These are phyloP conservation scores for Phaeosphaeria sp. DNA, from an alignment of 2,329 filamentous ascomycete species.

Conservation along the genomic window DNA sequence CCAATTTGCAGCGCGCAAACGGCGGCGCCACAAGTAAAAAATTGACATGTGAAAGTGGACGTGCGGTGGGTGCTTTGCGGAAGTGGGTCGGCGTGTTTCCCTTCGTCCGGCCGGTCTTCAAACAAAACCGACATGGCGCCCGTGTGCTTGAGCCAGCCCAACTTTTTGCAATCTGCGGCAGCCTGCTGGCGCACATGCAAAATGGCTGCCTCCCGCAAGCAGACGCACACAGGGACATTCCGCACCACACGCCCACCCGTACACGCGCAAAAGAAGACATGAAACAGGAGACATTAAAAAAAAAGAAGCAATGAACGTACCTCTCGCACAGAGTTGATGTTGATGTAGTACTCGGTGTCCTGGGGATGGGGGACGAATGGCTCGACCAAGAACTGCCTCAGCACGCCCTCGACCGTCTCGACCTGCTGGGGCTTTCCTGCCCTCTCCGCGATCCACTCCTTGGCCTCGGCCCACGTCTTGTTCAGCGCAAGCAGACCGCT, in stretches of 20 bases:
- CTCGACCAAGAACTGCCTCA: constrained; percentile 97
- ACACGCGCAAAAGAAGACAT: not conserved
- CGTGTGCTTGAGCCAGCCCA: constrained; percentile 23
- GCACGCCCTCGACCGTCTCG: constrained; percentile 84
- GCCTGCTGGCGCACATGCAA: constrained; percentile 7
- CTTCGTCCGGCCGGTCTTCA: constrained; percentile 47
- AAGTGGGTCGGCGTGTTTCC: constrained; percentile 48
- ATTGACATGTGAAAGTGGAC: constrained; percentile 46
- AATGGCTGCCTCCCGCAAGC: constrained; percentile 16
- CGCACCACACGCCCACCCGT: not conserved
- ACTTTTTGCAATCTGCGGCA: constrained; percentile 21
- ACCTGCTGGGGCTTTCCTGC: constrained; percentile 93
- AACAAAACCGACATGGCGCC: constrained; percentile 45
- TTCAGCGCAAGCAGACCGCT: constrained; percentile 94
- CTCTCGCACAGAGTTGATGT: constrained; percentile 99
- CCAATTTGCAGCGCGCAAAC: constrained; percentile 19
- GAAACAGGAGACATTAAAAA: not conserved
- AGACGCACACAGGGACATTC: not conserved
- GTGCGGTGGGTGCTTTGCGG: constrained; percentile 42
- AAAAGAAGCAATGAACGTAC: constrained; percentile 65
- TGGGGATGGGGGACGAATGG: constrained; percentile 96
- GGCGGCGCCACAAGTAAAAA: constrained; percentile 20
- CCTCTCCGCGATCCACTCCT: constrained; percentile 90
- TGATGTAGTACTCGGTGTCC: constrained; percentile 99
- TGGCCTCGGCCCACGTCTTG: constrained; percentile 95